Evolutionary conservation across 2,329 filamentous ascomycete genomes (phyloP), one percentile per base, ranked within the genome.

Genomic region (Aspergillus fumigatus): DNA sequence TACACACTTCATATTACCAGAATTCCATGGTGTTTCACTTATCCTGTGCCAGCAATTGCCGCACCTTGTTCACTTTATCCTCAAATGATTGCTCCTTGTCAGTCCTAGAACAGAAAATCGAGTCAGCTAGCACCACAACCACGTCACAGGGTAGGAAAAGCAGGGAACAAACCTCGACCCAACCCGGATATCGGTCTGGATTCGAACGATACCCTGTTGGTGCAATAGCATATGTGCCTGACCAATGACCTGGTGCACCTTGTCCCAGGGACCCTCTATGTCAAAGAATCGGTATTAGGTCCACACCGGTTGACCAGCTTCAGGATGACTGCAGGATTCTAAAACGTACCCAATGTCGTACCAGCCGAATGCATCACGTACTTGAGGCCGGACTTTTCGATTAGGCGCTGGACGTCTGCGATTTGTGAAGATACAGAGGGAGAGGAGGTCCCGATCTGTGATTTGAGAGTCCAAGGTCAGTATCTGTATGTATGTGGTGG

Each of bases 281-380:
- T 19, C 23, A 23, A 19, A 19, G 45, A 35, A 23, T 25, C 43
- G 51, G 17, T 49, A 38, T 62, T 52, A 62, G 59, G 51, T 49
- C 7, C n/a, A 17, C 25, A 38, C 26, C 48, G 1, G 26, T 48
- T n/a, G 35, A 25, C 21, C 23, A 47, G 29, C 21, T 43, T 23
- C 5, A 43, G 41, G 4, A 14, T 23, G 9, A 47, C 11, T 47
- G 43, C 19, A 23, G 40, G 5, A 25, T 7, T 17, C 32, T 17
- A 27, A 23, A 27, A 79, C 86, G 57, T 79, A 94, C 91, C 92
- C 54, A 97, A 84, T 0, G 93, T 97, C 0, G 93, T 97, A 11
- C 93, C 94, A 2, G 92, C 92, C 26, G 90, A 92, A 76, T 97
- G 93, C 90, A 97, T 94, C 49, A 83, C 86, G 71, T 92, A 93